phyloP scores from a whole-genome alignment of 345 rosid species.

The Adansonia digitata region DNA sequence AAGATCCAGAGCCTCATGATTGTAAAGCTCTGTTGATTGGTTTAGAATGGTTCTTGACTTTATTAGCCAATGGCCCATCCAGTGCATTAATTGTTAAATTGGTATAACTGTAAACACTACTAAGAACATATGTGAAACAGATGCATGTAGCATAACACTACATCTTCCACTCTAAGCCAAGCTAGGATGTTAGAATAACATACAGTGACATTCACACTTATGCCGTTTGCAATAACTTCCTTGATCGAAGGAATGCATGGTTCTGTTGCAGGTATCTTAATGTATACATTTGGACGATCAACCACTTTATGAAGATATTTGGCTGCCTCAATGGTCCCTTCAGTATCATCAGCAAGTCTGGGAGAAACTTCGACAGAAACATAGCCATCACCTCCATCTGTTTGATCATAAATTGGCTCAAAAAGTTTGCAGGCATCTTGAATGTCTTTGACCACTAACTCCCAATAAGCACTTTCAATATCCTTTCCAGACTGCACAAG shows the following conservation, averaged over 20 bases:
- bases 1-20: neutral
- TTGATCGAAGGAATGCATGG: slow-evolving; percentile 74
- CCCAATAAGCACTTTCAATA: slow-evolving; percentile 93
- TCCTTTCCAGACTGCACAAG: slow-evolving; percentile 87
- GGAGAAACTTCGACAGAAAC: slow-evolving; percentile 99
- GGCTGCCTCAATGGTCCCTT: slow-evolving; percentile 86
- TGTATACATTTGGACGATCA: slow-evolving; percentile 81
- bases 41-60: neutral
- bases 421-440: slow-evolving; percentile 97
- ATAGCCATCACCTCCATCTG: slow-evolving; percentile 91
- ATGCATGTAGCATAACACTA: neutral
- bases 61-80: neutral
- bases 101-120: neutral
- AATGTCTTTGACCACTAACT: slow-evolving; percentile 93
- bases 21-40: neutral
- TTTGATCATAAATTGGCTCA: slow-evolving; percentile 86
- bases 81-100: neutral
- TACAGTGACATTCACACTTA: slow-evolving; percentile 95
- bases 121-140: neutral
- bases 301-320: slow-evolving; percentile 82
- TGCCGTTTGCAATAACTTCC: slow-evolving; percentile 82
- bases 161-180: neutral
- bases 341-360: slow-evolving; percentile 83
- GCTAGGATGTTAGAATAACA: slow-evolving; percentile 23
- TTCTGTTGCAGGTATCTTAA: slow-evolving; percentile 94